A percentile compares a stretch with the other conserved stretches of the same genome.
These are phyloP conservation scores for Globisporangium megalacanthum DNA, from an alignment of 352 stramenopile genomes.

Conservation along the genomic window DNA sequence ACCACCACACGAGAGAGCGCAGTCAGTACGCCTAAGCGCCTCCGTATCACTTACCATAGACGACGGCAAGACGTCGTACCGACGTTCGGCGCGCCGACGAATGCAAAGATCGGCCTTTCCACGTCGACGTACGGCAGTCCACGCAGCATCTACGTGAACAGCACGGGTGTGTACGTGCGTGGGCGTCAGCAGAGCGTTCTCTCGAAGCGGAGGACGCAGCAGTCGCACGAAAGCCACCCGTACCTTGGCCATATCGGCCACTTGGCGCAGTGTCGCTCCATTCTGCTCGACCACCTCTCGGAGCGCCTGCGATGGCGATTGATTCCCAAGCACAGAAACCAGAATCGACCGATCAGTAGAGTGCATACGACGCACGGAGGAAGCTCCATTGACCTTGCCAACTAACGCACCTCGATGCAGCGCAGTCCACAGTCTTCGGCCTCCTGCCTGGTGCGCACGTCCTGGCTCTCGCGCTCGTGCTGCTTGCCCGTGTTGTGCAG, in stretches of 20 bases:
- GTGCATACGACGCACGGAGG: neutral
- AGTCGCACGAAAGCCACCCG: neutral
- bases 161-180: neutral
- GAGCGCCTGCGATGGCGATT: slow-evolving; percentile 23
- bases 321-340: no score
- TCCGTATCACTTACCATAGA: neutral
- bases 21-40: no score
- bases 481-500: slow-evolving; percentile 75
- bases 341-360: neutral
- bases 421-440: slow-evolving; percentile 62
- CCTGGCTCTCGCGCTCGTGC: slow-evolving; percentile 62
- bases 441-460: slow-evolving; percentile 74
- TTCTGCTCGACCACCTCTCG: slow-evolving; percentile 40
- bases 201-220: neutral
- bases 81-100: slow-evolving; percentile 81
- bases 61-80: slow-evolving; percentile 26
- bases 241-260: slow-evolving; percentile 62
- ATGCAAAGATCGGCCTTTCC: slow-evolving; percentile 78
- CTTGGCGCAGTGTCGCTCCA: slow-evolving; percentile 33
- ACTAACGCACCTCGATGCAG: slow-evolving; percentile 56
- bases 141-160: slow-evolving; percentile 44
- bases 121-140: slow-evolving; percentile 74
- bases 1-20: neutral
- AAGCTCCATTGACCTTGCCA: neutral
- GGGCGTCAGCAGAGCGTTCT: neutral